Evolutionary conservation across 2,329 filamentous ascomycete genomes (phyloP).

Genomic region (Sporothrix curviconia): DNA sequence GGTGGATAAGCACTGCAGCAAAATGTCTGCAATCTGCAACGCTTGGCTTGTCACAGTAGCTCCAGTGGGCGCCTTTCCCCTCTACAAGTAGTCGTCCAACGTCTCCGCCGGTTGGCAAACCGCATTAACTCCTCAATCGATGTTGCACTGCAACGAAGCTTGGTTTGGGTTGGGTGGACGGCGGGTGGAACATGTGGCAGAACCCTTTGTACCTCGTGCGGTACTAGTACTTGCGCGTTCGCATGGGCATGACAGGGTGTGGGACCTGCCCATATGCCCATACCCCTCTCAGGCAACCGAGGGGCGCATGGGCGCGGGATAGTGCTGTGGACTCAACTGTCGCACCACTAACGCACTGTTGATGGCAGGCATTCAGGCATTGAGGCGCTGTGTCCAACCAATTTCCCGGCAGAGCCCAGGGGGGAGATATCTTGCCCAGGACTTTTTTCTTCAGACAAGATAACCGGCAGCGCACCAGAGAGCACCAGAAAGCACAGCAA

Average conservation of each 20-base stretch:
- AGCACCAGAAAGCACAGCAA: background rate
- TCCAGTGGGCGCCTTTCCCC: too few species aligned
- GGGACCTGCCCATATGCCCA: too few species aligned
- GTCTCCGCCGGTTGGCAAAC: background rate
- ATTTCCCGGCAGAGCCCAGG: background rate
- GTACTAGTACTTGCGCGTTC: background rate
- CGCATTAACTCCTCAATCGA: background rate
- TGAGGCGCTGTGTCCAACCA: background rate
- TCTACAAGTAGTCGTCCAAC: too few species aligned
- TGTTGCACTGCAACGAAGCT: background rate
- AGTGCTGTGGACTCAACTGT: background rate
- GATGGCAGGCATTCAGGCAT: background rate
- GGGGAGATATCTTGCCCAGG: background rate
- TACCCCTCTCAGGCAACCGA: background rate
- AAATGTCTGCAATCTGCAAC: background rate
- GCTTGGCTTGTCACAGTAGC: background rate
- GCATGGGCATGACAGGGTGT: background rate
- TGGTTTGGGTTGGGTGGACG: background rate
- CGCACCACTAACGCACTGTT: background rate
- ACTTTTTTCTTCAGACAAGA: background rate
- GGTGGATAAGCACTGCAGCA: background rate
- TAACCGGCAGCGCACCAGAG: too few species aligned
- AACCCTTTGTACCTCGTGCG: conserved; percentile 1
- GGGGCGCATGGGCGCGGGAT: background rate
- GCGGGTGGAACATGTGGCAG: conserved; percentile 5